A percentile compares a stretch with the other conserved stretches of the same genome.
Conservation (phyloP, 163 green algal species). For the Trebouxia gelatinosa region DNA sequence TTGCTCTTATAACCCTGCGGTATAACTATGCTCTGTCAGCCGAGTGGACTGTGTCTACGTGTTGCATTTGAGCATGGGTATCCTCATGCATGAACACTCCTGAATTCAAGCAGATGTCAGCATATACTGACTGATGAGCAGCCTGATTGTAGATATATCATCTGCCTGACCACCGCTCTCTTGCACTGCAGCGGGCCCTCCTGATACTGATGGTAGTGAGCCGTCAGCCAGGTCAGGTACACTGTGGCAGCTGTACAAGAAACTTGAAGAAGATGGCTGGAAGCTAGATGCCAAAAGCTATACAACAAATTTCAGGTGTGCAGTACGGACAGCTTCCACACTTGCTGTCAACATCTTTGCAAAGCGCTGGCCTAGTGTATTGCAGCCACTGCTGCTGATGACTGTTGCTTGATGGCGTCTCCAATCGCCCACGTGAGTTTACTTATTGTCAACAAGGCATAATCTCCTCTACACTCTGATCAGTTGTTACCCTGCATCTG, state of each 20-base stretch:
- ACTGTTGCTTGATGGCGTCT: no score
- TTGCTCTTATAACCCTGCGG: background rate
- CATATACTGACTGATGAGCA: no score
- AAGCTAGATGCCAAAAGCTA: slow-evolving; percentile 68
- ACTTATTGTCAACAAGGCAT: no score
- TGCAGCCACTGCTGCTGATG: no score
- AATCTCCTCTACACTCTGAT: no score
- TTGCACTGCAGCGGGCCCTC: slow-evolving; percentile 42
- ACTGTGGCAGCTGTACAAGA: slow-evolving; percentile 75
- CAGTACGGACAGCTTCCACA: no score
- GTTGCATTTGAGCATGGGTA: background rate
- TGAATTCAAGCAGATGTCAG: background rate
- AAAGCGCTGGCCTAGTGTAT: no score
- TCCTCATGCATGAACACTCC: background rate
- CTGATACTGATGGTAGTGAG: slow-evolving; percentile 50
- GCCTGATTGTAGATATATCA: background rate
- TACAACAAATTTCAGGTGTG: slow-evolving; percentile 68
- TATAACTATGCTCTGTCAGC: background rate
- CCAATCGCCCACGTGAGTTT: no score
- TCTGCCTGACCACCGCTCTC: background rate
- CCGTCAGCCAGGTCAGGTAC: slow-evolving; percentile 50
- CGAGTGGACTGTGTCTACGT: background rate
- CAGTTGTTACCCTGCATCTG: no score
- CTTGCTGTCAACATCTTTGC: no score
- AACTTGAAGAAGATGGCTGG: slow-evolving; percentile 57